Conservation (phyloP, 257 asterid species). For the Scutellaria barbata region DNA sequence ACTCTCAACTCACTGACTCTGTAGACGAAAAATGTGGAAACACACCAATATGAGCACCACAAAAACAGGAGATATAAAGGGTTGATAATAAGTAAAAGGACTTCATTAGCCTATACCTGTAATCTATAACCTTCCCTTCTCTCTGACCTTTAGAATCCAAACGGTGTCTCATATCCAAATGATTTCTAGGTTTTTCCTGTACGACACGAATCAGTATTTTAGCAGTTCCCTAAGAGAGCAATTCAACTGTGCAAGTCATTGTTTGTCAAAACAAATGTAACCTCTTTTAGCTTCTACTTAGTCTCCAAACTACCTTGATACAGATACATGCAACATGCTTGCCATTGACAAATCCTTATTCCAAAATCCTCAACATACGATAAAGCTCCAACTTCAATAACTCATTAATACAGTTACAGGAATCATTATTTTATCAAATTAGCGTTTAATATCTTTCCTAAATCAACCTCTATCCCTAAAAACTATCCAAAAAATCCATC, state of each 20-base stretch:
- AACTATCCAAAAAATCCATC: neutral
- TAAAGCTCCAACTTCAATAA: constrained; percentile 10
- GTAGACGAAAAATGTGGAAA: constrained; percentile 39
- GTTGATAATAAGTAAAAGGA: constrained; percentile 20
- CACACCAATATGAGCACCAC: constrained; percentile 25
- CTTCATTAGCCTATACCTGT: constrained; percentile 59
- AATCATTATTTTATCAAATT: constrained; percentile 3
- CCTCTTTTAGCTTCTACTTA: constrained; percentile 25
- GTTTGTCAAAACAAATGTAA: neutral
- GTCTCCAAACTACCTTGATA: constrained; percentile 14
- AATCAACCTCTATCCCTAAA: neutral
- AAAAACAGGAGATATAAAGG: neutral
- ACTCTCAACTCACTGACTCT: constrained; percentile 91
- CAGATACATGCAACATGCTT: neutral
- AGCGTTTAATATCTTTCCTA: constrained; percentile 11
- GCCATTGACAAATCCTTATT: constrained; percentile 1
- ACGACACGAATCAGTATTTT: constrained; percentile 23
- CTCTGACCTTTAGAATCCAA: constrained; percentile 99
- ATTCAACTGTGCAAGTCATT: neutral
- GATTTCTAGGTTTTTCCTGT: constrained; percentile 96
- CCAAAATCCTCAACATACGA: constrained; percentile 9
- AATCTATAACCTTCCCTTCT: constrained; percentile 93
- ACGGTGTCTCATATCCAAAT: constrained; percentile 94
- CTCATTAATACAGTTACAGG: neutral
- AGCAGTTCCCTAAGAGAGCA: constrained; percentile 17